Conservation (phyloP, 306 rosid genomes). For the Sicyos edulis region DNA sequence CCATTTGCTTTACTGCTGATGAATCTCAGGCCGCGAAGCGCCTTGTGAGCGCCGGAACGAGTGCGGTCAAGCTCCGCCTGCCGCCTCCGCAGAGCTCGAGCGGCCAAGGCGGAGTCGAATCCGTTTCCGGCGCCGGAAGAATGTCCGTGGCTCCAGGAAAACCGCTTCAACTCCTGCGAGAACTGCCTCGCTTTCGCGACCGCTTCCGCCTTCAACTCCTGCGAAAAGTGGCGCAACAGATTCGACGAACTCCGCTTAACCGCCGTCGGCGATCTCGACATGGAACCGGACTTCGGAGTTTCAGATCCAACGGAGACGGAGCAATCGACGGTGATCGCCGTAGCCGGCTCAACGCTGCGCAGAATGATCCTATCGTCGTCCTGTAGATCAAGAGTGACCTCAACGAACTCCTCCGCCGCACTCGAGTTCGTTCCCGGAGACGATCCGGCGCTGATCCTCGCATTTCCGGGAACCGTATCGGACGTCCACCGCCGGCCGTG, state of each 20-base stretch:
- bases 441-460: too few relatives aligned
- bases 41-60: slow-evolving; percentile 73
- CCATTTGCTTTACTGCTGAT: slow-evolving; percentile 61
- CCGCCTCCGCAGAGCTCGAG: slow-evolving; percentile 74
- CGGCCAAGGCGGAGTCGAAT: slow-evolving; percentile 66
- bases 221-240: slow-evolving; percentile 74
- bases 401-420: slow-evolving; percentile 74
- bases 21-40: slow-evolving; percentile 78
- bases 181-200: slow-evolving; percentile 86
- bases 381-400: slow-evolving; percentile 86
- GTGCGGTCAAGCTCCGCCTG: slow-evolving; percentile 95
- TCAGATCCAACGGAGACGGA: slow-evolving; percentile 7
- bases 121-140: slow-evolving; percentile 31
- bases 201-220: slow-evolving; percentile 88
- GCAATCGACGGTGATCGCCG: slow-evolving; percentile 45
- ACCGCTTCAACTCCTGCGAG: slow-evolving; percentile 47
- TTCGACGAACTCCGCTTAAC: slow-evolving; percentile 51
- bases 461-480: too few relatives aligned
- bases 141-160: slow-evolving; percentile 80
- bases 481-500: too few relatives aligned
- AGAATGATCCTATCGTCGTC: slow-evolving; percentile 82
- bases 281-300: slow-evolving; percentile 42
- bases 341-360: slow-evolving; percentile 89
- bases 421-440: too few relatives aligned
- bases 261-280: slow-evolving; percentile 53